phyloP scores from a whole-genome alignment of 2,329 filamentous ascomycete species.

The Hymenoscyphus linearis region DNA sequence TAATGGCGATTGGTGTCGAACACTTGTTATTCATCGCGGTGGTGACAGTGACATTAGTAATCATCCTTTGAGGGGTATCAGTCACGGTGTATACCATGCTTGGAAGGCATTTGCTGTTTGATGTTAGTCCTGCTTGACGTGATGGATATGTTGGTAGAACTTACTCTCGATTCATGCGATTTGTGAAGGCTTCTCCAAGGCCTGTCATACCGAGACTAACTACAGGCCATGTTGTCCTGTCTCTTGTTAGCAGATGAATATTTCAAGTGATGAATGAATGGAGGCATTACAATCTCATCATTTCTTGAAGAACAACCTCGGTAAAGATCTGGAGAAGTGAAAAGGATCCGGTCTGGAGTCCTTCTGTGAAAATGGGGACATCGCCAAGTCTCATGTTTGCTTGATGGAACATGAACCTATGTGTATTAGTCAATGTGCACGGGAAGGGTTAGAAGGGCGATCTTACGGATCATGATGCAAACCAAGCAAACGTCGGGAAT shows the following conservation, averaged over 20 bases:
- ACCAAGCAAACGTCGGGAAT: conserved; percentile 48
- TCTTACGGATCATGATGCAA: conserved; percentile 32
- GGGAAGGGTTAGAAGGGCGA: background rate
- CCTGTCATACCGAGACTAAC: conserved; percentile 32
- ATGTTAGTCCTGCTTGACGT: background rate
- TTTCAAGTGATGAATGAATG: background rate
- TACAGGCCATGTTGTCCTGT: conserved; percentile 46
- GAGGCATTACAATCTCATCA: conserved; percentile 14
- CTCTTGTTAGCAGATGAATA: background rate
- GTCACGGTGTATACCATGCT: background rate
- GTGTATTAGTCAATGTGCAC: background rate
- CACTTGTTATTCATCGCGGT: background rate
- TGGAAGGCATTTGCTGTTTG: background rate
- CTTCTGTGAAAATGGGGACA: conserved; percentile 23
- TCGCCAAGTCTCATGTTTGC: conserved; percentile 51
- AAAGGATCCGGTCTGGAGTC: conserved; percentile 11
- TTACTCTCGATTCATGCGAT: conserved; percentile 1
- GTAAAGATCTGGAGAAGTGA: conserved; percentile 21
- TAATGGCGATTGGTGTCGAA: background rate
- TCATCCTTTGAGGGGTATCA: background rate
- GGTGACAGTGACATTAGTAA: conserved; percentile 39
- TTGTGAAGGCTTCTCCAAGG: background rate
- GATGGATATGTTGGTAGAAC: background rate
- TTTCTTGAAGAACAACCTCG: conserved; percentile 22
- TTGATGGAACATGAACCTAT: conserved; percentile 7